These are phyloP conservation scores for Aspergillus affinis DNA, from an alignment of 495 filamentous ascomycete genomes.

Conservation along the genomic window DNA sequence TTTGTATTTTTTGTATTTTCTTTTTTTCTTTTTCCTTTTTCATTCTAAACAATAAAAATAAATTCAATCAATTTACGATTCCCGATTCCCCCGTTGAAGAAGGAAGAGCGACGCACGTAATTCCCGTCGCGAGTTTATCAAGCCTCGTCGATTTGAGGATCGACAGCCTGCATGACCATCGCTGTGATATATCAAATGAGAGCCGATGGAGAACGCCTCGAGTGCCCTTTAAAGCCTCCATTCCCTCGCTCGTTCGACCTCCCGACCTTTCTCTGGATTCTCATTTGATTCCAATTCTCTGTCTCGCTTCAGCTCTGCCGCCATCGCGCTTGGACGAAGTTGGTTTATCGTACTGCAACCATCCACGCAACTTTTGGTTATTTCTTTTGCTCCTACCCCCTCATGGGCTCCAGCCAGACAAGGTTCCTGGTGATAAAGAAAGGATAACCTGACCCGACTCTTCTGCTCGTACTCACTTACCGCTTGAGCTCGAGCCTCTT, in stretches of 20 bases:
- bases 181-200: constrained; percentile 55
- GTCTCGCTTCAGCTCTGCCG: constrained; percentile 23
- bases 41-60: constrained; percentile 8
- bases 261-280: constrained; percentile 32
- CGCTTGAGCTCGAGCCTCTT: constrained; percentile 12
- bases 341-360: constrained; percentile 5
- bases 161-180: constrained; percentile 51
- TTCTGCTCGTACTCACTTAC: background rate
- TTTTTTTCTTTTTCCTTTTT: constrained; percentile 12
- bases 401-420: constrained; percentile 1
- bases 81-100: constrained; percentile 12
- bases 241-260: constrained; percentile 33
- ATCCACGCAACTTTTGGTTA: background rate
- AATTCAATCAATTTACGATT: constrained; percentile 6
- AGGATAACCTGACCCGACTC: background rate
- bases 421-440: background rate
- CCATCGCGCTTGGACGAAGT: background rate
- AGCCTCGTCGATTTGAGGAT: constrained; percentile 34
- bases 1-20: too few relatives aligned
- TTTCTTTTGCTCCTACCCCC: background rate
- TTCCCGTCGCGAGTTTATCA: constrained; percentile 19
- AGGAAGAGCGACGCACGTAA: constrained; percentile 17
- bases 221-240: constrained; percentile 39
- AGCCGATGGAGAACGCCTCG: constrained; percentile 43
- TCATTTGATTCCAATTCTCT: constrained; percentile 26